phyloP scores from a whole-genome alignment of 202 grass and related monocot genomes.

The Schoenoplectus triqueter region DNA sequence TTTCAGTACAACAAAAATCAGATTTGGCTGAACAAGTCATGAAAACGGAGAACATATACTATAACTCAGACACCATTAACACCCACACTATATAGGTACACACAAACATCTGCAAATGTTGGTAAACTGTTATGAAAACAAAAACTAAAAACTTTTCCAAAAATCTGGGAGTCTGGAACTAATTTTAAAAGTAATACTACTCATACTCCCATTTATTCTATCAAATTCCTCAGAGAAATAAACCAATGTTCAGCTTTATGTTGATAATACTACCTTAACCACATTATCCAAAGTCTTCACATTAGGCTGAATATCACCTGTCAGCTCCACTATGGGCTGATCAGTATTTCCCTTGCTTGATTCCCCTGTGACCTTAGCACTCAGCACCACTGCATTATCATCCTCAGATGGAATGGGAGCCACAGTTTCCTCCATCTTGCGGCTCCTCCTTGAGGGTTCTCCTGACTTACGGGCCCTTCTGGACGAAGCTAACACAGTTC shows the following conservation, averaged over 20 bases:
- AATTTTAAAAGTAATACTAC: slow-evolving; percentile 24
- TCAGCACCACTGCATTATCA: not conserved
- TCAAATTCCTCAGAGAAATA: slow-evolving; percentile 34
- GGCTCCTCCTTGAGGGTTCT: slow-evolving; percentile 4
- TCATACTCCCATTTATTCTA: slow-evolving; percentile 35
- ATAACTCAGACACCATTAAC: slow-evolving; percentile 34
- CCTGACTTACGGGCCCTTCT: slow-evolving; percentile 20
- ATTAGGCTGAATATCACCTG: not conserved
- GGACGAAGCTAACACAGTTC: slow-evolving; percentile 16
- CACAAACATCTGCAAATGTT: slow-evolving; percentile 34
- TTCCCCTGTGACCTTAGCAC: not conserved
- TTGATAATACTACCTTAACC: slow-evolving; percentile 9
- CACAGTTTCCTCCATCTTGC: slow-evolving; percentile 13
- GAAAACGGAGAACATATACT: slow-evolving; percentile 21
- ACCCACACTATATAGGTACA: slow-evolving; percentile 36
- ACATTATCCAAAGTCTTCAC: slow-evolving; percentile 8
- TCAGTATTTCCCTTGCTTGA: not conserved
- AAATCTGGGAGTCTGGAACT: slow-evolving; percentile 35
- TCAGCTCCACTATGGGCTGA: not conserved
- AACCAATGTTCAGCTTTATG: slow-evolving; percentile 30
- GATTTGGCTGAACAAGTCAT: not conserved
- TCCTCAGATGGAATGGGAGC: slow-evolving; percentile 20
- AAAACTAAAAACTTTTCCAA: slow-evolving; percentile 13
- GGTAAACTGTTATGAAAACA: slow-evolving; percentile 23
- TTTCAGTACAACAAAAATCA: slow-evolving; percentile 1